phyloP scores from a whole-genome alignment of 768 basidiomycete species.

The Dioszegia crocea region DNA sequence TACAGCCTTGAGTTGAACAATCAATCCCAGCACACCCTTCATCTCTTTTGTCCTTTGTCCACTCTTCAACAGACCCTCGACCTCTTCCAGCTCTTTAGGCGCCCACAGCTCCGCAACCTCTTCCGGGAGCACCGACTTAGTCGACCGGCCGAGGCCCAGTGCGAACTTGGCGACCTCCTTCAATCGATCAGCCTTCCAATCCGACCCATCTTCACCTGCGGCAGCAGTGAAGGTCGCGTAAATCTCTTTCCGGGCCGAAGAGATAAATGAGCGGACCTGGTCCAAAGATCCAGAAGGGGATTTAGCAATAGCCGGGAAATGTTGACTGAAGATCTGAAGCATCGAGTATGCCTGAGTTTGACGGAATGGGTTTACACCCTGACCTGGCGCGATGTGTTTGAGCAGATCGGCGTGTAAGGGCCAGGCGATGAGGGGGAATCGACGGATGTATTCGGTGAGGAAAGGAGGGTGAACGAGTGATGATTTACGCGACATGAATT shows the following conservation, averaged over 20 bases:
- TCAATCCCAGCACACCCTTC: constrained; percentile 60
- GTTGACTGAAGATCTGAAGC: constrained; percentile 61
- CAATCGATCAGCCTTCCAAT: constrained; percentile 61
- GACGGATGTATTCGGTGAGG: constrained; percentile 71
- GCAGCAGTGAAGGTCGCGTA: constrained; percentile 56
- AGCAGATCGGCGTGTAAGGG: constrained; percentile 61
- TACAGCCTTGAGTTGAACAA: constrained; percentile 59
- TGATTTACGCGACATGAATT: constrained; percentile 76
- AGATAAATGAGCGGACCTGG: constrained; percentile 58
- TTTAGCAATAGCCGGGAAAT: constrained; percentile 52
- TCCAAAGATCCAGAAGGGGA: constrained; percentile 47
- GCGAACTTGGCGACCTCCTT: constrained; percentile 77
- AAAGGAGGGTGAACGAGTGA: constrained; percentile 69
- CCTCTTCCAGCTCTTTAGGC: constrained; percentile 54
- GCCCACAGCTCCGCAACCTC: constrained; percentile 57
- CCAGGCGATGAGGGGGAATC: constrained; percentile 66
- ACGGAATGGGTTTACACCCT: constrained; percentile 70
- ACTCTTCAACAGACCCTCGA: too few species aligned
- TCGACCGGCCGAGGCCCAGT: constrained; percentile 63
- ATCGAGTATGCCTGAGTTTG: constrained; percentile 70
- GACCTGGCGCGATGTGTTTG: constrained; percentile 52
- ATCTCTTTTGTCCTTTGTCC: constrained; percentile 58
- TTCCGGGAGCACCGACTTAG: constrained; percentile 54
- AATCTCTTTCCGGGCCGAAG: constrained; percentile 54
- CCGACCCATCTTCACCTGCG: constrained; percentile 51